Evolutionary conservation across 73 alveolate genomes (phyloP).

Genomic region (Stentor roeselii): DNA sequence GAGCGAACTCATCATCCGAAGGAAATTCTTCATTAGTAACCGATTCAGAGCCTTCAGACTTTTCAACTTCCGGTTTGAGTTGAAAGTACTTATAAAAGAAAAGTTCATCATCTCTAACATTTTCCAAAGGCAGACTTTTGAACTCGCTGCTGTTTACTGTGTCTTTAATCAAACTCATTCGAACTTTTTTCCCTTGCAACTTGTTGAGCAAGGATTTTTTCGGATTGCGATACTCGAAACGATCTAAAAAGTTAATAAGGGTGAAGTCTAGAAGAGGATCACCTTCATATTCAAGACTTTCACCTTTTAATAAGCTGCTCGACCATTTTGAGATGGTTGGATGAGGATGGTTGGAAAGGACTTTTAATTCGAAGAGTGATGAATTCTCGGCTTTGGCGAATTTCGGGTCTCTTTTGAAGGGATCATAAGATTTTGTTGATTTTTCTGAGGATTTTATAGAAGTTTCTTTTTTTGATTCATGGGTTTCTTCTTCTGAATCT

Average conservation of each 20-base stretch:
- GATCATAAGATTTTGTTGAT: slow-evolving; percentile 69
- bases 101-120: slow-evolving; percentile 67
- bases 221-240: slow-evolving; percentile 80
- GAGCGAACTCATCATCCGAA: slow-evolving; percentile 38
- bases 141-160: slow-evolving; percentile 52
- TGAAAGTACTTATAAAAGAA: slow-evolving; percentile 69
- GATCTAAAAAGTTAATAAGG: slow-evolving; percentile 80
- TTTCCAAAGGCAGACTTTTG: slow-evolving; percentile 55
- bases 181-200: slow-evolving; percentile 39
- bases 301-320: slow-evolving; percentile 58
- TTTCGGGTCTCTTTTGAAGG: slow-evolving; percentile 87
- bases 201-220: slow-evolving; percentile 44
- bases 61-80: slow-evolving; percentile 58
- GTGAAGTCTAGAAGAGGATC: slow-evolving; percentile 90
- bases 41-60: slow-evolving; percentile 36
- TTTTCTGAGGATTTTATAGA: slow-evolving; percentile 32
- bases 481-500: slow-evolving; percentile 32
- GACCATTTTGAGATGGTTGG: slow-evolving; percentile 91
- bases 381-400: slow-evolving; percentile 83
- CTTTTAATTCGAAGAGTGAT: slow-evolving; percentile 71
- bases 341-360: slow-evolving; percentile 71
- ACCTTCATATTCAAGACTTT: slow-evolving; percentile 73
- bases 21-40: slow-evolving; percentile 28
- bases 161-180: slow-evolving; percentile 38
- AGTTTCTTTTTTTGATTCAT: slow-evolving; percentile 17